Base-by-base conservation (phyloP, 345 rosid species). In the Gossypium longicalyx region DNA sequence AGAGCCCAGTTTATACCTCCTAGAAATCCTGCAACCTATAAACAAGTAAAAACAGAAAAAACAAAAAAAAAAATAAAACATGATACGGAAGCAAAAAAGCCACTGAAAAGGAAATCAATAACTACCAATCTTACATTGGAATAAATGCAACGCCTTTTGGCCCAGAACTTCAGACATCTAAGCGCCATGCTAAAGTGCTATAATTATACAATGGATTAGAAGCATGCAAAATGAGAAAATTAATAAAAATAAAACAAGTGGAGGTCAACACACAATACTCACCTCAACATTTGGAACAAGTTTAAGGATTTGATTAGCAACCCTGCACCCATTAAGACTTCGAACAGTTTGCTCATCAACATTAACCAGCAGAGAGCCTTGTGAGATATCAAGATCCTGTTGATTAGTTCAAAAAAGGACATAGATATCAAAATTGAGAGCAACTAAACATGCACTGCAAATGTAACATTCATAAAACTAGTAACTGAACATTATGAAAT, bases 261-360 rank as follows among this genome's bases (percentile, higher is more conserved):
- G 20, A 34, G 13, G 47, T 9, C 38, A 27, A 67, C 16, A 65
- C 45, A 56, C 41, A 65, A 54, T 49, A 71, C 70, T 79, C 76
- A 90, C 98, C 97, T 94, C 88, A 80, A 87, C 81, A 79, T 89
- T 88, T 59, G 98, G 98, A 83, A 94, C 92, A 22, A 89, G 92
- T 79, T 87, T 92, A 27, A 94, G 89, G 77, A 94, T 94, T 83
- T 88, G 98, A 82, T 92, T 97, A 41, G 97, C 97, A 82, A 90
- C 98, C 81, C 97, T 83, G 86, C 98, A 94, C 9, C 98, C 98
- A 84, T 92, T 92, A 76, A 94, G 97, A 81, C 98, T 94, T 59
- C 97, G 89, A 68, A 87, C 98, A 34, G 97, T 90, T 53, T 87
- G 97, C 82, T 92, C 98, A 84, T 94, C 98, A 58, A 88, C 88